Conservation (phyloP, 2,329 filamentous ascomycete species). For the Phyllosticta citribraziliensis region DNA sequence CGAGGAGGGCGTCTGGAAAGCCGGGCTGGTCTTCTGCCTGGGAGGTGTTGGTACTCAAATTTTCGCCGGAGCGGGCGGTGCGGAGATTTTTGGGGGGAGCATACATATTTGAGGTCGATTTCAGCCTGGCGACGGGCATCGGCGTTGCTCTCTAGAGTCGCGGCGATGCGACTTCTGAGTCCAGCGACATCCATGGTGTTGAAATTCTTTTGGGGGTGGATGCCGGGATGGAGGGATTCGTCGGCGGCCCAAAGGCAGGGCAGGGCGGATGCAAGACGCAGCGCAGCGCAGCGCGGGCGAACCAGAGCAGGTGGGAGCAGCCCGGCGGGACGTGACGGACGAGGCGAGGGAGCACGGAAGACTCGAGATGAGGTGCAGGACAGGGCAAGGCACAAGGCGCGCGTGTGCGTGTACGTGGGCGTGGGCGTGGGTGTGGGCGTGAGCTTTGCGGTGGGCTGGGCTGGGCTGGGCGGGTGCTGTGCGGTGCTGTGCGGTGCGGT, state of each 20-base stretch:
- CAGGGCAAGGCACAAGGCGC: not conserved
- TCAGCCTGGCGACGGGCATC: conserved; percentile 69
- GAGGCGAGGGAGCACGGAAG: not conserved
- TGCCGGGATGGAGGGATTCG: not conserved
- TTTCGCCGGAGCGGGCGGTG: conserved; percentile 13
- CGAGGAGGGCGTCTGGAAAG: conserved; percentile 82
- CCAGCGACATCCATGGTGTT: conserved; percentile 61
- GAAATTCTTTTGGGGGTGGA: conserved; percentile 2
- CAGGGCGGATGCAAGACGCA: not conserved
- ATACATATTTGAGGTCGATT: conserved; percentile 71
- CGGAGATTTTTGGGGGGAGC: conserved; percentile 20
- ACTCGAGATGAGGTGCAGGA: not conserved
- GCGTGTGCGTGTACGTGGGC: not conserved
- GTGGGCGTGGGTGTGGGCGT: not conserved
- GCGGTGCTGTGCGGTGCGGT: no score
- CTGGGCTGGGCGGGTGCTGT: no score
- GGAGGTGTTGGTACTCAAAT: conserved; percentile 18
- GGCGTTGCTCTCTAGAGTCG: conserved; percentile 64
- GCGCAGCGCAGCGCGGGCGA: not conserved
- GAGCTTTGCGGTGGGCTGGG: no score
- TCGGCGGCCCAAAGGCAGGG: not conserved
- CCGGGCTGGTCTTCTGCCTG: conserved; percentile 85
- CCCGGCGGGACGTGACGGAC: not conserved
- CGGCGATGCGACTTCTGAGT: conserved; percentile 66
- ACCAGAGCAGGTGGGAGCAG: not conserved